A percentile compares a stretch with the other conserved stretches of the same genome.
These are phyloP conservation scores for Edaphochlamys debaryana DNA, from an alignment of 139 green algal genomes.

Conservation along the genomic window DNA sequence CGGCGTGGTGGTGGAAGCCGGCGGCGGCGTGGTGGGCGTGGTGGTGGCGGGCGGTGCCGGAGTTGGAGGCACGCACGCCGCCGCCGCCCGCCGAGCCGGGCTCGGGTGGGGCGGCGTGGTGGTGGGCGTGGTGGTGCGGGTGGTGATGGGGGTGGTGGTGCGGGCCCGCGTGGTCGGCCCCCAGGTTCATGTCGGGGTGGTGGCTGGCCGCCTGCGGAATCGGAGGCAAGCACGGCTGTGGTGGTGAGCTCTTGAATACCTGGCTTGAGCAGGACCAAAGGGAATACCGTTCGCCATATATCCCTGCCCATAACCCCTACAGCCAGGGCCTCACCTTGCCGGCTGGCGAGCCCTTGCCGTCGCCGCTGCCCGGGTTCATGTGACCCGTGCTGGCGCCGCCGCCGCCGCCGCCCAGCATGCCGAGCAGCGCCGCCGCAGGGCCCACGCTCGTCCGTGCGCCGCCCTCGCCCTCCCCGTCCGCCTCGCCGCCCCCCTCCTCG, in stretches of 20 bases:
- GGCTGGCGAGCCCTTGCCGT: slow-evolving; percentile 16
- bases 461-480: background rate
- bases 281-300: no score
- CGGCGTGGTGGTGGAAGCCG: no score
- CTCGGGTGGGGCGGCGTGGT: no score
- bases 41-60: background rate
- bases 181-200: background rate
- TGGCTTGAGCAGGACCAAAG: no score
- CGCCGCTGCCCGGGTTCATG: slow-evolving; percentile 17
- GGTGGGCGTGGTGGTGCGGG: slow-evolving; percentile 5
- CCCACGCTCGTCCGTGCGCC: slow-evolving; percentile 23
- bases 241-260: no score
- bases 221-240: no score
- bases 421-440: slow-evolving; percentile 33
- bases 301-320: no score
- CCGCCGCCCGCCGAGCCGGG: background rate
- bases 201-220: slow-evolving; percentile 11
- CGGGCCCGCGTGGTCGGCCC: no score
- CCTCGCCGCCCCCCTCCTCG: background rate
- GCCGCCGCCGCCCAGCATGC: slow-evolving; percentile 26
- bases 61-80: background rate
- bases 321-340: slow-evolving; percentile 16
- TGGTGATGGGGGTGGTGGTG: background rate
- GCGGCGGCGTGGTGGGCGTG: slow-evolving; percentile 4
- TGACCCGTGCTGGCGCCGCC: slow-evolving; percentile 33